phyloP scores from a whole-genome alignment of 345 rosid genomes.

The Linum trigynum region DNA sequence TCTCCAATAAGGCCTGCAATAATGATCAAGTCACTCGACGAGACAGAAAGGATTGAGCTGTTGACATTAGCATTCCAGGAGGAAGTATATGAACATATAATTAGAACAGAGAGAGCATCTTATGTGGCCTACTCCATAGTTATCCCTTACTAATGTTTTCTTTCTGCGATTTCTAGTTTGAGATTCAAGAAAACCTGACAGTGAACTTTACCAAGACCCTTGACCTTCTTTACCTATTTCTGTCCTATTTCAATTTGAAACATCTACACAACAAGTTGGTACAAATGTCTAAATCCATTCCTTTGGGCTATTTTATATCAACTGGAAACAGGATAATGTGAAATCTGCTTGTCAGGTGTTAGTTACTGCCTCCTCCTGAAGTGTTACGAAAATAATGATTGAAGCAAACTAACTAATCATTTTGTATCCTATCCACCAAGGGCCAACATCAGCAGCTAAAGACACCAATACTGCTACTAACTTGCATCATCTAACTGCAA shows the following conservation, averaged over 20 bases:
- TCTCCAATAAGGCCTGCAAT: slow-evolving; percentile 71
- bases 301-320: no score
- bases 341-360: not conserved
- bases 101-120: not conserved
- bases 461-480: not conserved
- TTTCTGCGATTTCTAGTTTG: no score
- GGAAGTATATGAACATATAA: not conserved
- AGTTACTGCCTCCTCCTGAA: not conserved
- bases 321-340: not conserved
- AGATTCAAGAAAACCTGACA: no score
- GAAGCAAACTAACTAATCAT: not conserved
- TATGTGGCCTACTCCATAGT: no score
- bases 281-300: no score
- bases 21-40: slow-evolving; percentile 1
- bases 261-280: not conserved
- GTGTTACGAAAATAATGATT: not conserved
- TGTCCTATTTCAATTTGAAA: not conserved
- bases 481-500: not conserved
- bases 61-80: not conserved
- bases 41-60: slow-evolving; percentile 5
- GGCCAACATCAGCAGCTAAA: not conserved
- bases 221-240: not conserved
- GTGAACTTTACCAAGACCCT: not conserved
- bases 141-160: not conserved
- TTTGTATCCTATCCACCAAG: not conserved